A percentile compares a stretch with the other conserved stretches of the same genome.
phyloP scores from a whole-genome alignment of 345 rosid species.

The Brassica rapa region DNA sequence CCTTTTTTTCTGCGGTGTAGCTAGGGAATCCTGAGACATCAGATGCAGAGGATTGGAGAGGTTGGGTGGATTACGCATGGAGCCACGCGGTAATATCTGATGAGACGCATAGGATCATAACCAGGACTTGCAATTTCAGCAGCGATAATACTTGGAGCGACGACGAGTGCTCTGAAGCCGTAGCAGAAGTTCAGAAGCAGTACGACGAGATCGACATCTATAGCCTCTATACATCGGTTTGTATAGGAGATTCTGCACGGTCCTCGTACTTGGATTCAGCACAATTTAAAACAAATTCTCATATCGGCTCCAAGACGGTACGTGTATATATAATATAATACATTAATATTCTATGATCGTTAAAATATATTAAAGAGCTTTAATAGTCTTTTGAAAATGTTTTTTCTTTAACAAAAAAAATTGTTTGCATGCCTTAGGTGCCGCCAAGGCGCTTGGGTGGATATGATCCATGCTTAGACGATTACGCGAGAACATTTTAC shows the following conservation, averaged over 20 bases:
- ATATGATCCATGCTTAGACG: conserved; percentile 89
- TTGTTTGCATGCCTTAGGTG: conserved; percentile 31
- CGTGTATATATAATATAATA: not conserved
- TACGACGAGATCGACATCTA: conserved; percentile 84
- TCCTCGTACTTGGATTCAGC: conserved; percentile 29
- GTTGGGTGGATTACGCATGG: conserved; percentile 98
- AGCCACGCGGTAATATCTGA: conserved; percentile 99
- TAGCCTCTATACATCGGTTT: conserved; percentile 82
- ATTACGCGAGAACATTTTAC: conserved; percentile 73
- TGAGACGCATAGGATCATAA: conserved; percentile 71
- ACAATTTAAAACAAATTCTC: conserved; percentile 19
- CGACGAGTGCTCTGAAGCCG: conserved; percentile 62
- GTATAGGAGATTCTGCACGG: conserved; percentile 52
- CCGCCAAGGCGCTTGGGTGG: conserved; percentile 87
- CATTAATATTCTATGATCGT: not conserved
- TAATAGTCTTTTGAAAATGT: too few relatives aligned
- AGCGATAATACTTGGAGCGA: conserved; percentile 75
- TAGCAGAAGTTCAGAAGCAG: conserved; percentile 69
- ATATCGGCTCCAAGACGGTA: conserved; percentile 29
- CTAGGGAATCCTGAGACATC: conserved; percentile 98
- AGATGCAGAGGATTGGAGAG: conserved; percentile 89
- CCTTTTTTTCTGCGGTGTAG: conserved; percentile 36
- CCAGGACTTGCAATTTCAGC: conserved; percentile 77
- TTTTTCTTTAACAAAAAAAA: too few relatives aligned
- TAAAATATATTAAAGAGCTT: not conserved